Evolutionary conservation across 1,284 basidiomycete genomes (phyloP).

Genomic region (Cryptococcus sp.): DNA sequence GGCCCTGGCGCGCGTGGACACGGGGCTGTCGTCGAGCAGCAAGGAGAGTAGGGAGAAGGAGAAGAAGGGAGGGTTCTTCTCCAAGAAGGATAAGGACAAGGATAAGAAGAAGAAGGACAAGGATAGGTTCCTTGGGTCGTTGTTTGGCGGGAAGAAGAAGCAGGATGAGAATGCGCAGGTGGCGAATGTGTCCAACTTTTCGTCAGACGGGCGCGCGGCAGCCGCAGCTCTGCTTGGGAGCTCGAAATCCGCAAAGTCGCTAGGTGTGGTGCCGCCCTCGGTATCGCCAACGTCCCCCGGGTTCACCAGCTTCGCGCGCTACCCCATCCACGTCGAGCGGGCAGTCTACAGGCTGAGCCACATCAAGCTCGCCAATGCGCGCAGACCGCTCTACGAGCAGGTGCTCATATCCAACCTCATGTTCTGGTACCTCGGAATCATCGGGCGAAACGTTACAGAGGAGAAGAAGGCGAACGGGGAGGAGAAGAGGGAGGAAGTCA

Average conservation of each 20-base stretch:
- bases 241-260: constrained; percentile 69
- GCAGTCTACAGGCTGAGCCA: constrained; percentile 96
- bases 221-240: constrained; percentile 76
- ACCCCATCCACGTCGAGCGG: constrained; percentile 96
- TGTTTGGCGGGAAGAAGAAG: constrained; percentile 79
- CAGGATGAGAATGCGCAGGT: constrained; percentile 55
- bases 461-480: constrained; percentile 53
- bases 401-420: constrained; percentile 98
- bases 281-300: constrained; percentile 58
- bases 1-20: constrained; percentile 30
- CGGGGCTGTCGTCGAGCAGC: constrained; percentile 21
- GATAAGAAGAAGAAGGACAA: constrained; percentile 66
- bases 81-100: constrained; percentile 67
- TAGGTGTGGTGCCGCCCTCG: constrained; percentile 34
- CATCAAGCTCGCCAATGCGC: constrained; percentile 96
- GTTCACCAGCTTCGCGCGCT: constrained; percentile 66
- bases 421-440: constrained; percentile 99
- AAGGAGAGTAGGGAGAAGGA: constrained; percentile 55
- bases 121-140: constrained; percentile 80
- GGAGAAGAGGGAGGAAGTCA: constrained; percentile 42
- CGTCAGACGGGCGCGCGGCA: constrained; percentile 67
- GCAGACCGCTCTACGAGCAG: constrained; percentile 94
- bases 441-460: constrained; percentile 65
- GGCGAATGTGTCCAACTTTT: constrained; percentile 52
- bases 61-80: constrained; percentile 53